Evolutionary conservation across 352 stramenopile genomes (phyloP).

Genomic region (Pythium pectinolyticum): DNA sequence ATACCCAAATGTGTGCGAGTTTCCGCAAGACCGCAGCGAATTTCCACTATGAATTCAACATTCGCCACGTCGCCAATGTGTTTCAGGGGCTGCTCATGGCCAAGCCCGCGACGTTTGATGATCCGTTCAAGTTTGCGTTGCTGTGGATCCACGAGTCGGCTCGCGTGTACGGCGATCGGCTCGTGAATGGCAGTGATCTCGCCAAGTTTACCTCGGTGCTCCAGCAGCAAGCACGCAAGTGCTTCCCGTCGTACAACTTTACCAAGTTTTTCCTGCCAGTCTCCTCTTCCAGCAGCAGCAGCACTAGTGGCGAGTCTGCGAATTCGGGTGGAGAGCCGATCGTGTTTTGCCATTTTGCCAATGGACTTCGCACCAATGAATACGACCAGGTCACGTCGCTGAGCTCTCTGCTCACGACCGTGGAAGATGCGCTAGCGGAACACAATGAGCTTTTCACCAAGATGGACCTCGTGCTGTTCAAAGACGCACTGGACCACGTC

Average conservation of each 20-base stretch:
- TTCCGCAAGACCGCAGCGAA: conserved; percentile 94
- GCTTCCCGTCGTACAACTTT: conserved; percentile 91
- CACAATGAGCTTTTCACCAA: conserved; percentile 92
- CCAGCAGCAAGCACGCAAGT: conserved; percentile 91
- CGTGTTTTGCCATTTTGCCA: conserved; percentile 93
- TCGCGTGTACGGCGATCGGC: conserved; percentile 94
- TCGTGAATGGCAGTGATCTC: conserved; percentile 84
- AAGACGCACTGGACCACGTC: conserved; percentile 95
- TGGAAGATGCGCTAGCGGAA: conserved; percentile 90
- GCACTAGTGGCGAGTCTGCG: neutral
- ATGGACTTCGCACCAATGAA: conserved; percentile 81
- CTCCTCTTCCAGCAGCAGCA: conserved; percentile 36
- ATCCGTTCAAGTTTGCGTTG: conserved; percentile 89
- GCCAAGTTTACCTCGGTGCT: conserved; percentile 86
- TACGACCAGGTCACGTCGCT: conserved; percentile 91
- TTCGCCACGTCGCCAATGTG: conserved; percentile 93
- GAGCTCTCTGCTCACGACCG: conserved; percentile 53
- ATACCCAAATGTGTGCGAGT: conserved; percentile 70
- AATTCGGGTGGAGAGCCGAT: conserved; percentile 61
- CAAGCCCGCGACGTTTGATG: conserved; percentile 79
- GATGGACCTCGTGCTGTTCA: conserved; percentile 96
- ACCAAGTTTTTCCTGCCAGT: conserved; percentile 84
- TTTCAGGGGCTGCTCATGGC: conserved; percentile 94
- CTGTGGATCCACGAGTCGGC: conserved; percentile 97
- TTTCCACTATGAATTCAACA: conserved; percentile 98